Evolutionary conservation across 208 protist species (phyloP).

Genomic region (Leishmania mexicana): DNA sequence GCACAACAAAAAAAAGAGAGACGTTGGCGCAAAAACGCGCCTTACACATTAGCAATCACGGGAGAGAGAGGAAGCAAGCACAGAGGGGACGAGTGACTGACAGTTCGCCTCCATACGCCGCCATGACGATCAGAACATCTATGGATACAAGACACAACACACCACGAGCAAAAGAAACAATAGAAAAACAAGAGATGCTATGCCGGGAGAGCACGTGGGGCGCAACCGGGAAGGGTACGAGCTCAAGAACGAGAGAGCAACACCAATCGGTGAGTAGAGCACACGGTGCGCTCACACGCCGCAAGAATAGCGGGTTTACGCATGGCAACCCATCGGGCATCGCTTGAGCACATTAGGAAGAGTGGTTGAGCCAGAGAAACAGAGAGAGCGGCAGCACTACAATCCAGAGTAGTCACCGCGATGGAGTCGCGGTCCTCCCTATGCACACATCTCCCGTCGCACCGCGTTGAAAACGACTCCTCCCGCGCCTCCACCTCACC

Average conservation of each 20-base stretch:
- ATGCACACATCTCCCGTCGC: neutral
- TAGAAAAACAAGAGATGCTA: neutral
- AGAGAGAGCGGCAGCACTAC: neutral
- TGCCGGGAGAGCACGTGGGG: neutral
- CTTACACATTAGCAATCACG: constrained; percentile 5
- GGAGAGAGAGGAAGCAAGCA: neutral
- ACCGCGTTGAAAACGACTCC: neutral
- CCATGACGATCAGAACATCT: neutral
- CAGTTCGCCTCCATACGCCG: neutral
- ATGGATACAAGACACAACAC: neutral
- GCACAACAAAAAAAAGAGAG: constrained; percentile 9
- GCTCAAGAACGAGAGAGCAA: neutral
- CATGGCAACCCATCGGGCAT: neutral
- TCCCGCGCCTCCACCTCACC: neutral
- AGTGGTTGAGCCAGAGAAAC: neutral
- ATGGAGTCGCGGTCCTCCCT: neutral
- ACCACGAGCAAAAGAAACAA: neutral
- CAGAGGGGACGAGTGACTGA: neutral
- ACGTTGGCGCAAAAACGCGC: neutral
- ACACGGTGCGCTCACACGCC: neutral
- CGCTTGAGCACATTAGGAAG: constrained; percentile 1
- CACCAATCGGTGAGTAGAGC: neutral
- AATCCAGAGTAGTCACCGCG: neutral
- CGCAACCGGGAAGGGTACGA: neutral
- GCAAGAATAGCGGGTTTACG: neutral